Base-by-base conservation (phyloP, 208 protist species). In the Leishmania gerbilli region DNA sequence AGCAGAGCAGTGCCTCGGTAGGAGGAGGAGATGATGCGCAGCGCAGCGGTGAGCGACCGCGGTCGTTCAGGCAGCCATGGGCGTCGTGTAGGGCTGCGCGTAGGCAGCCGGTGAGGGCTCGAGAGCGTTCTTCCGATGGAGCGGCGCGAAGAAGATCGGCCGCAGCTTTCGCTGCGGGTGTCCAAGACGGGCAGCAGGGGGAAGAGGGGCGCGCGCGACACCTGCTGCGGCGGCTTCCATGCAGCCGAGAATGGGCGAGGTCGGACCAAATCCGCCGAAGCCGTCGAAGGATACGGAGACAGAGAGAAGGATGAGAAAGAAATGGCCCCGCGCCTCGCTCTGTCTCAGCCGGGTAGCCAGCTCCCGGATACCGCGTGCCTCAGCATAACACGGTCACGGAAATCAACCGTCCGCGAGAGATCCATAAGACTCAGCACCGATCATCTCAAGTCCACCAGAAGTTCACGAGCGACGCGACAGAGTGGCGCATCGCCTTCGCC, bases 401-500 rank as follows among this genome's bases (percentile, higher is more conserved):
- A 68, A 37, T 3, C 62, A 34, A 8, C 31, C 31, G 31, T 21
- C 62, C 31, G 4, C 31, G 3, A 68, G 31, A 21, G 62, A 42
- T 68, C 15, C 15, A 40, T 15, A 3, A 17, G 31, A 24, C 47
- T 2, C 34, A 19, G 47, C 31, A 31, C 6, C 9, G 17, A 24
- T 49, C 15, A 40, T 34, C 55, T 87, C 62, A 86, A 13, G 19
- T 86, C n/a, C 72, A 85, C 90, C 87, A 94, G 56, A 90, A 88
- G 58, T 90, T 95, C 68, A 96, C 75, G 24, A 90, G 78, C 11
- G 67, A 76, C 21, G 79, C 86, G 5, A 87, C 67, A 45, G 92
- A 88, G 19, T 80, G 80, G 9, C 95, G 88, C 27, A 96, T 76
- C 9, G 95, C 89, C 45, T 88, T 87, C 24, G 93, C 92, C 17